Percentiles rank a stretch among this genome's conserved stretches.
phyloP scores from a whole-genome alignment of 2,329 filamentous ascomycete species.

The Helminthosporium solani region DNA sequence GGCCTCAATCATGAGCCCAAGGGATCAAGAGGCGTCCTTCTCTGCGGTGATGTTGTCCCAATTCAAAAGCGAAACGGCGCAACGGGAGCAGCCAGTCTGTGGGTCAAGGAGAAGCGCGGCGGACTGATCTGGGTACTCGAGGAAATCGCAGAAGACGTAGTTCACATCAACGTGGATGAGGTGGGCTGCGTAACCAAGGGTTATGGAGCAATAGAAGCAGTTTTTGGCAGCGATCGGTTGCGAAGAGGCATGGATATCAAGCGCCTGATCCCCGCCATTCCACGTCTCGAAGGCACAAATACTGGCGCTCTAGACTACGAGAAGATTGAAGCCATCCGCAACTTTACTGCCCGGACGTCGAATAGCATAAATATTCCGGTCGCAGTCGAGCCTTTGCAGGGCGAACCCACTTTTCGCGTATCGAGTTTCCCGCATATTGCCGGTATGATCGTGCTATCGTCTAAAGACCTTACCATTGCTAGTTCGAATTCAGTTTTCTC shows the following conservation, averaged over 20 bases:
- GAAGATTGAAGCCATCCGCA: constrained; percentile 68
- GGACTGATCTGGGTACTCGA: constrained; percentile 97
- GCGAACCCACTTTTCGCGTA: constrained; percentile 71
- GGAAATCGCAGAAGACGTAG: constrained; percentile 94
- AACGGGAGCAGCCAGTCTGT: constrained; percentile 88
- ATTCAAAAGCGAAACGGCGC: constrained; percentile 94
- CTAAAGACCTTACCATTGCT: constrained; percentile 73
- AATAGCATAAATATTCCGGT: constrained; percentile 81
- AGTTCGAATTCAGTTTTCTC: constrained; percentile 96
- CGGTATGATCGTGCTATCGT: constrained; percentile 90
- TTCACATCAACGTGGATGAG: constrained; percentile 72
- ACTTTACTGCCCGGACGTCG: constrained; percentile 81
- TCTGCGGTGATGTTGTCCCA: constrained; percentile 97
- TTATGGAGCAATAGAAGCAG: constrained; percentile 74
- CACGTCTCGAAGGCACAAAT: constrained; percentile 70
- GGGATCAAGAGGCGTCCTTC: constrained; percentile 81
- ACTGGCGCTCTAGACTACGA: constrained; percentile 77
- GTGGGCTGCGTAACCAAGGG: constrained; percentile 71
- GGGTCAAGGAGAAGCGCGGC: constrained; percentile 96
- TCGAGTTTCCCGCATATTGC: constrained; percentile 97
- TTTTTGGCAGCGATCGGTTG: constrained; percentile 76
- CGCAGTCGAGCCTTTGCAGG: constrained; percentile 71
- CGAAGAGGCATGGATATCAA: constrained; percentile 71
- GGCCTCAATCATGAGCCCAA: constrained; percentile 66
- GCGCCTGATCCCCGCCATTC: constrained; percentile 77